Evolutionary conservation across 345 rosid genomes (phyloP), one percentile per base, ranked within the genome.

Genomic region (Punica granatum): DNA sequence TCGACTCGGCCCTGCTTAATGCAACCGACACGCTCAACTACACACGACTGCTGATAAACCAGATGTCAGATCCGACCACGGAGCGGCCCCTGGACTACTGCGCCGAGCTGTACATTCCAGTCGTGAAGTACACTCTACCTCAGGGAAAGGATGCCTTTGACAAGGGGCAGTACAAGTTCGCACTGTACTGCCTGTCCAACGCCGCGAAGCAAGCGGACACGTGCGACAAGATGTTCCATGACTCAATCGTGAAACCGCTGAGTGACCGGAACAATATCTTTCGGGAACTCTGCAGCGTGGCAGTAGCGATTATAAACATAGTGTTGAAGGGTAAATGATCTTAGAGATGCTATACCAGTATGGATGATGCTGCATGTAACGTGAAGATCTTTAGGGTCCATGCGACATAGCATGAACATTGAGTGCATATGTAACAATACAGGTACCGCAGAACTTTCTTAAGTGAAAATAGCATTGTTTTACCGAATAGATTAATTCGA

Each of bases 71-170:
- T 63, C 90, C 92, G 4, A 63, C 77, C 62, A 58, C 72, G 14
- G 90, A 93, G 82, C 76, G 85, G 16, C 85, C 84, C 0, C 61
- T 93, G 73, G 98, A 92, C 23, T 67, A 83, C 2, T 93, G 98
- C 16, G 94, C 94, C 0, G 96, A 93, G 66, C 53, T 93, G 32
- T 90, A 93, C 75, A 85, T 90, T n/a, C 96, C 97, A 4, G 88
- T 88, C 13, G 96, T 93, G 9, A 73, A 72, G 82, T 93, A 84
- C 73, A 91, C 84, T 46, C 84, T 93, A 13, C 97, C 98, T 66
- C 96, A 93, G 65, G 97, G 94, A 53, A 87, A 85, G 23, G 81
- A 74, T 1, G 92, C 97, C 14, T 75, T 88, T 73, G 21, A 49
- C 34, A 77, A 79, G 48, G 87, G 88, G 0, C 79, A 74, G 30